Base-by-base conservation (phyloP, 192 early-diverging fungal genomes). In the Rhizoclosmatium sp. region DNA sequence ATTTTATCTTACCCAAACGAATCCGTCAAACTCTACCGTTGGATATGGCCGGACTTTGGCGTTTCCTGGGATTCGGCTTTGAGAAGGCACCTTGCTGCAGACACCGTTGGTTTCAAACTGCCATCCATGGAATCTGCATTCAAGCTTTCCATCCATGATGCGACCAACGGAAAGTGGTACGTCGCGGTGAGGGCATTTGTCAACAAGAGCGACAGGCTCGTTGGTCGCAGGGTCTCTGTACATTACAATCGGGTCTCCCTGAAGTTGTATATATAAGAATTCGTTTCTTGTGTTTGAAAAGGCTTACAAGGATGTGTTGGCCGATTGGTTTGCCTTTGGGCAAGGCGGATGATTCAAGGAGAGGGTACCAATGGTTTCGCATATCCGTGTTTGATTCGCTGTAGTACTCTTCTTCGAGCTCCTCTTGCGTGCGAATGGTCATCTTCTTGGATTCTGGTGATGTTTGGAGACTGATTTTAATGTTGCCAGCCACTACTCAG, bases 51-150 rank as follows among this genome's bases (percentile, higher is more conserved):
- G 44, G 44, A 81, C 76, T 75, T 85, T 85, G 0, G 79, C 79
- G 61, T 82, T 82, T 2, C 68, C 75, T 4, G 84, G 81, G 31
- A 81, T 79, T 39, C 81, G 81, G 23, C 51, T 74, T 1, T 51
- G 70, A 16, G 81, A 81, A 3, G 86, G 86, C 10, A 87, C 78
- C 41, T 83, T 67, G n/a, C 74, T 71, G 31, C 79, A 77, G 7
- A 31, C 49, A 2, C 86, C 86, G 16, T 83, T 75, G 14, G 83
- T 60, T 61, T 82, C 72, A 56, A 85, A 85, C 10, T 81, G 81
- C 86, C 86, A 87, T 47, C 86, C 86, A 79, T 87, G 84, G 58
- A 85, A 87, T 42, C 75, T 72, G 54, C 86, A 87, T 56, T 87
- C 86, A 12, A 87, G 71, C 51, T 80, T 67, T 10, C 83, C 83